Percentiles rank a stretch among this genome's conserved stretches.
Evolutionary conservation across 2,329 filamentous ascomycete species (phyloP).

Genomic region (Hirsutella minnesotensis): DNA sequence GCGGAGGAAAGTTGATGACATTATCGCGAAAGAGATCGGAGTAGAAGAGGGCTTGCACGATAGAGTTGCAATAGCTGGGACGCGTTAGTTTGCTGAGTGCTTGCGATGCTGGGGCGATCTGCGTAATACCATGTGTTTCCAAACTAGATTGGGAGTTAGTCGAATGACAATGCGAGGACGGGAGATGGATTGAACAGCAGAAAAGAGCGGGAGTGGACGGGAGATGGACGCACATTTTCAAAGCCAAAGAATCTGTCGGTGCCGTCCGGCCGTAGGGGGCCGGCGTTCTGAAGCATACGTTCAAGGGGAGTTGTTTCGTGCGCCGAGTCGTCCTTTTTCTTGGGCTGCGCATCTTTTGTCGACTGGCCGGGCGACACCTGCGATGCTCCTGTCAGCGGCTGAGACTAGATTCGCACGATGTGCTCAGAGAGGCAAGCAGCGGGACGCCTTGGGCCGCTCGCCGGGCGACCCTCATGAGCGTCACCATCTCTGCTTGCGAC

Average conservation of each 20-base stretch:
- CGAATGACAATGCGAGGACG: not conserved
- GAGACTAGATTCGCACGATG: not conserved
- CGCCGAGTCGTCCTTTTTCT: conserved; percentile 46
- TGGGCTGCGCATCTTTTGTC: conserved; percentile 33
- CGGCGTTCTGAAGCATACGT: conserved; percentile 72
- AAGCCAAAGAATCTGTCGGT: conserved; percentile 98
- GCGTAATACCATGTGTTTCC: conserved; percentile 85
- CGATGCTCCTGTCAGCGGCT: conserved; percentile 17
- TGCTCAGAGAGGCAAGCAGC: conserved; percentile 7
- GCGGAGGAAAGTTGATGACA: conserved; percentile 79
- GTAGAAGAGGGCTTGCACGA: conserved; percentile 94
- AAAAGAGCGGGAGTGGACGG: conserved; percentile 2
- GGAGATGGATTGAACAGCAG: not conserved
- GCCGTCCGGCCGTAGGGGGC: conserved; percentile 71
- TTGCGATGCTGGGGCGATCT: conserved; percentile 1
- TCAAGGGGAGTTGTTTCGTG: conserved; percentile 50
- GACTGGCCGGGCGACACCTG: conserved; percentile 6
- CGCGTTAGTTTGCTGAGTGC: conserved; percentile 9
- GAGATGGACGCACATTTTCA: conserved; percentile 75
- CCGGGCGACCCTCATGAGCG: too few species aligned
- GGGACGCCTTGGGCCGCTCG: too few species aligned
- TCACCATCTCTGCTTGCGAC: not conserved
- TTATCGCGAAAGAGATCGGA: conserved; percentile 88
- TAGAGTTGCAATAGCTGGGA: conserved; percentile 90
- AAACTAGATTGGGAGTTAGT: conserved; percentile 49